Conservation (phyloP, 169 alveolate genomes). For the Condylostoma magnum region DNA sequence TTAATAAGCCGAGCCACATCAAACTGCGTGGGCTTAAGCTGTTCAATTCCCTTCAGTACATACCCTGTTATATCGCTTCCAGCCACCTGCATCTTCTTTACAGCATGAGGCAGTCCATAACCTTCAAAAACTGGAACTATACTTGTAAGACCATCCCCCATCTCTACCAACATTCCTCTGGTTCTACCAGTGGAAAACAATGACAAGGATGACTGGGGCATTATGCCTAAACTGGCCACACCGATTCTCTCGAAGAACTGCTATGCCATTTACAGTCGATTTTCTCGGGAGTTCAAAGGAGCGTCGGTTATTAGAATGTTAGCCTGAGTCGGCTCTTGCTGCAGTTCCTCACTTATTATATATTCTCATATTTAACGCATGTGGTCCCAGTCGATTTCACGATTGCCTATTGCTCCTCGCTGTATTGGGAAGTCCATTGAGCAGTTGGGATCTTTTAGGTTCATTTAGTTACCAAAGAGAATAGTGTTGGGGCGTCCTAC, state of each 20-base stretch:
- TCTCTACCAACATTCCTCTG: conserved; percentile 65
- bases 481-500: background rate
- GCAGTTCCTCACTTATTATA: conserved; percentile 39
- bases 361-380: conserved; percentile 77
- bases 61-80: conserved; percentile 69
- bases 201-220: conserved; percentile 62
- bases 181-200: conserved; percentile 63
- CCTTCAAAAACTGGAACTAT: conserved; percentile 71
- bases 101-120: conserved; percentile 68
- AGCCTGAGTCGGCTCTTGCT: conserved; percentile 42
- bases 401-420: conserved; percentile 69
- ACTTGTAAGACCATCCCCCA: conserved; percentile 57
- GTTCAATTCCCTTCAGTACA: conserved; percentile 20
- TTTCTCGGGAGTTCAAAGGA: conserved; percentile 47
- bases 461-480: conserved; percentile 35
- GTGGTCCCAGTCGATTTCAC: conserved; percentile 84
- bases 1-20: conserved; percentile 46
- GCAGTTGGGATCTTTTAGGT: conserved; percentile 10
- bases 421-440: conserved; percentile 45
- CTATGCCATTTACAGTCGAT: conserved; percentile 45
- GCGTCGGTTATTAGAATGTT: conserved; percentile 61
- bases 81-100: conserved; percentile 48
- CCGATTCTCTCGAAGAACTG: conserved; percentile 44
- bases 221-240: conserved; percentile 46
- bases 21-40: conserved; percentile 1